Evolutionary conservation across 176 grass and related monocot genomes (phyloP).

Genomic region (Miscanthus lutarioriparius): DNA sequence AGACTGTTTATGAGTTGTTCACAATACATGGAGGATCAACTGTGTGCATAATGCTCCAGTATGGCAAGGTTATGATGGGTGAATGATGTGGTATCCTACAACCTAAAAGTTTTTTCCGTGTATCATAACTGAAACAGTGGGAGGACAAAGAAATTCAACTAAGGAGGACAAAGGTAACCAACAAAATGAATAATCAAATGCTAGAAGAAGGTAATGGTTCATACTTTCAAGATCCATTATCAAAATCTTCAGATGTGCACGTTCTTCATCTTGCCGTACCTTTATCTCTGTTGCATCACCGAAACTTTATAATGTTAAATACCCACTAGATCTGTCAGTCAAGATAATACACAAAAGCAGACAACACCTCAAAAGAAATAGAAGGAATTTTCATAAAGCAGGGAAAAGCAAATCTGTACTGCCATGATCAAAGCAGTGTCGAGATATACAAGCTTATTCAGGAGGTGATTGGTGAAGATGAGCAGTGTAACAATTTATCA

Average conservation of each 20-base stretch:
- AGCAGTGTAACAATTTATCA: background rate
- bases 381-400: background rate
- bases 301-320: constrained; percentile 23
- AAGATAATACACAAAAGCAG: background rate
- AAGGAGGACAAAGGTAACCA: background rate
- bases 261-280: constrained; percentile 74
- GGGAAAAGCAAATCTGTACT: background rate
- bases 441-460: background rate
- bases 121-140: background rate
- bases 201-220: background rate
- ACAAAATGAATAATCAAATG: constrained; percentile 9
- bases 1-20: background rate
- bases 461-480: background rate
- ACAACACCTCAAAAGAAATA: background rate
- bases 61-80: constrained; percentile 6
- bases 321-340: background rate
- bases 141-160: constrained; percentile 3
- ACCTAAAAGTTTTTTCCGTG: background rate
- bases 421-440: background rate
- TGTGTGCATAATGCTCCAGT: background rate
- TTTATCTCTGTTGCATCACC: constrained; percentile 67
- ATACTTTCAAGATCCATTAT: constrained; percentile 84
- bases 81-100: background rate
- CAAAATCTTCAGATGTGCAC: constrained; percentile 74
- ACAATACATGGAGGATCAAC: background rate